These are phyloP conservation scores for Populus trichocarpa DNA, from an alignment of 441 rosid species.

Conservation along the genomic window DNA sequence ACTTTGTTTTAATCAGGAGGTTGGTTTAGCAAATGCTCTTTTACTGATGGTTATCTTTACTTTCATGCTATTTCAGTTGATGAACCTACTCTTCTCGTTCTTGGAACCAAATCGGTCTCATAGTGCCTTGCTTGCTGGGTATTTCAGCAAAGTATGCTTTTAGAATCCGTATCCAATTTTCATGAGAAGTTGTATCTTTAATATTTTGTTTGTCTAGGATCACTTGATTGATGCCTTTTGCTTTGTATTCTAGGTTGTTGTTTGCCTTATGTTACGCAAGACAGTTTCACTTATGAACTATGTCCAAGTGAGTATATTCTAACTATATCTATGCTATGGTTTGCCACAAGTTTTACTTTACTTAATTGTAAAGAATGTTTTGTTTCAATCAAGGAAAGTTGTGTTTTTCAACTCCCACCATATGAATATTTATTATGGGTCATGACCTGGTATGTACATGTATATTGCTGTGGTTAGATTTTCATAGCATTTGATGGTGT, in stretches of 20 bases:
- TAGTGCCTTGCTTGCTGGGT: slow-evolving; percentile 92
- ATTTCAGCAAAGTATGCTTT: slow-evolving; percentile 82
- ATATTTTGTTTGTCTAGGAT: neutral
- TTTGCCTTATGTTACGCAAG: slow-evolving; percentile 92
- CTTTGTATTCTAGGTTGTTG: slow-evolving; percentile 59
- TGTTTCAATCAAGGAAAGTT: neutral
- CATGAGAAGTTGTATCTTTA: neutral
- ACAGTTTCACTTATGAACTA: slow-evolving; percentile 82
- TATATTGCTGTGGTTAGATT: neutral
- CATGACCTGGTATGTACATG: neutral
- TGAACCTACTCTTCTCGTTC: slow-evolving; percentile 91
- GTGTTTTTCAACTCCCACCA: neutral
- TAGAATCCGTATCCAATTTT: slow-evolving; percentile 2
- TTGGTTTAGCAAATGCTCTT: neutral
- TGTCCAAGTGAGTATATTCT: slow-evolving; percentile 61
- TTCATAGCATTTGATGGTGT: neutral
- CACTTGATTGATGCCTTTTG: slow-evolving; percentile 22
- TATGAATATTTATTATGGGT: neutral
- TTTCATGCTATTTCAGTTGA: slow-evolving; percentile 54
- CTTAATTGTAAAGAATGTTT: neutral
- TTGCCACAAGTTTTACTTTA: neutral
- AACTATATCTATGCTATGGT: neutral
- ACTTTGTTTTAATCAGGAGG: slow-evolving; percentile 1
- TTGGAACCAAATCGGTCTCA: slow-evolving; percentile 87
- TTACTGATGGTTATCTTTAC: neutral